A percentile compares a stretch with the other conserved stretches of the same genome.
phyloP scores from a whole-genome alignment of 208 protist genomes.

The Endotrypanum monterogeii region DNA sequence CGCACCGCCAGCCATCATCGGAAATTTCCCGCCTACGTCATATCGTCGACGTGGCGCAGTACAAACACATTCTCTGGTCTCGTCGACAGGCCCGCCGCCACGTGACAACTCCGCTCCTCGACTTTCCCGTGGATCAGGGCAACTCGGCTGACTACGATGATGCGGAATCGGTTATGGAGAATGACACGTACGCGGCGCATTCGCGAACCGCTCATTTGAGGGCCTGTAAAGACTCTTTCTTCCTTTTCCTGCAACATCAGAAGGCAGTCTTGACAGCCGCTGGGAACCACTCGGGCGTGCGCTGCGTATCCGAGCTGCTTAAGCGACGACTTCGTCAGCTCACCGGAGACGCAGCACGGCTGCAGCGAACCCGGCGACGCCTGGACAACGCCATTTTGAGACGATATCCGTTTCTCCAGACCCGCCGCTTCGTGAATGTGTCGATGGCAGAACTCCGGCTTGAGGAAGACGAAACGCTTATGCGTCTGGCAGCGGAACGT shows the following conservation, averaged over 20 bases:
- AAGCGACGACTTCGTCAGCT: slow-evolving; percentile 51
- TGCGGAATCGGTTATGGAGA: slow-evolving; percentile 13
- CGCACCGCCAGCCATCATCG: slow-evolving; percentile 16
- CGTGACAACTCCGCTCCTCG: slow-evolving; percentile 21
- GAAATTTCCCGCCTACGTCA: slow-evolving; percentile 27
- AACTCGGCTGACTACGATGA: slow-evolving; percentile 17
- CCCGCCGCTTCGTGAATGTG: slow-evolving; percentile 15
- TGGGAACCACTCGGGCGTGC: slow-evolving; percentile 18
- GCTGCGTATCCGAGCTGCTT: slow-evolving; percentile 42
- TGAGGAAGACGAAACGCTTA: slow-evolving; percentile 46
- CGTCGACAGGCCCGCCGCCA: slow-evolving; percentile 44
- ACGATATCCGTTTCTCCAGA: slow-evolving; percentile 52
- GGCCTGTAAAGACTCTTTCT: slow-evolving; percentile 45
- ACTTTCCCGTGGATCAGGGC: slow-evolving; percentile 29
- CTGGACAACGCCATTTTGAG: slow-evolving; percentile 31
- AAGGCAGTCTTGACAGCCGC: slow-evolving; percentile 28
- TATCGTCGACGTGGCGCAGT: slow-evolving; percentile 43
- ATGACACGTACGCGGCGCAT: slow-evolving; percentile 26
- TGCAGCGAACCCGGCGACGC: slow-evolving; percentile 25
- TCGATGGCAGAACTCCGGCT: slow-evolving; percentile 33
- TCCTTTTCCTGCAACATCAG: slow-evolving; percentile 49
- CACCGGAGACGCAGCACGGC: slow-evolving; percentile 29
- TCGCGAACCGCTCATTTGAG: slow-evolving; percentile 15
- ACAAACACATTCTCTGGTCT: slow-evolving; percentile 49
- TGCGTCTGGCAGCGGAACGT: slow-evolving; percentile 36